Percentiles rank a stretch among this genome's conserved stretches.
Conservation (phyloP, 106 monocot species). For the Hemerocallis citrina region DNA sequence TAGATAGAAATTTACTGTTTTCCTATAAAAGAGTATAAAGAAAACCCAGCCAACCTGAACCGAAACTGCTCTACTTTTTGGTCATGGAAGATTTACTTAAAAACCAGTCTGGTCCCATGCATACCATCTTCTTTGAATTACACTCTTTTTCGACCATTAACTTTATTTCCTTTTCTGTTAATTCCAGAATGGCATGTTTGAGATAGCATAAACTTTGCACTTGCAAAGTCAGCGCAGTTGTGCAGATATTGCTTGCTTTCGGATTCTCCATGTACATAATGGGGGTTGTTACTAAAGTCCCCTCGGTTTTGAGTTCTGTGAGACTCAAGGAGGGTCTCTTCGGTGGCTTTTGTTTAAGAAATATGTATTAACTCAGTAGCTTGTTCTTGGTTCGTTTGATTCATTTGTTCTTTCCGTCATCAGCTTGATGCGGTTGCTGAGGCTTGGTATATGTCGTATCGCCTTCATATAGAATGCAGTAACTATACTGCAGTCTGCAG, state of each 20-base stretch:
- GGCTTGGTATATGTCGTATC: neutral
- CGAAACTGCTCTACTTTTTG: too few relatives aligned
- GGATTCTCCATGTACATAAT: too few relatives aligned
- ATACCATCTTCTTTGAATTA: too few relatives aligned
- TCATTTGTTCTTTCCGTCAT: neutral
- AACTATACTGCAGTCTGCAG: neutral
- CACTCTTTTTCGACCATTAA: neutral
- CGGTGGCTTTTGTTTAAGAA: neutral
- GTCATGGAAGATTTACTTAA: too few relatives aligned
- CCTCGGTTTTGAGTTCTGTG: neutral
- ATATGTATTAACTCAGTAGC: neutral
- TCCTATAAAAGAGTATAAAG: too few relatives aligned
- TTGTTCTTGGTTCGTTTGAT: neutral
- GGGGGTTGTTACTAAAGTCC: neutral
- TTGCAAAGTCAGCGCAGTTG: neutral
- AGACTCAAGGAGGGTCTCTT: neutral
- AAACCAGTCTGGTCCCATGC: too few relatives aligned
- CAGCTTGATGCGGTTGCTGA: neutral
- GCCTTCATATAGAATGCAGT: neutral
- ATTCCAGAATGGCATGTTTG: neutral
- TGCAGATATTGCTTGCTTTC: neutral
- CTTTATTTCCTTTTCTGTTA: neutral
- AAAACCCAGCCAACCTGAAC: too few relatives aligned
- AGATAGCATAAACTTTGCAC: neutral
- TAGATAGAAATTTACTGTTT: too few relatives aligned